A percentile compares a stretch with the other conserved stretches of the same genome.
Conservation (phyloP, 176 grass and related monocot species). For the Poa annua region DNA sequence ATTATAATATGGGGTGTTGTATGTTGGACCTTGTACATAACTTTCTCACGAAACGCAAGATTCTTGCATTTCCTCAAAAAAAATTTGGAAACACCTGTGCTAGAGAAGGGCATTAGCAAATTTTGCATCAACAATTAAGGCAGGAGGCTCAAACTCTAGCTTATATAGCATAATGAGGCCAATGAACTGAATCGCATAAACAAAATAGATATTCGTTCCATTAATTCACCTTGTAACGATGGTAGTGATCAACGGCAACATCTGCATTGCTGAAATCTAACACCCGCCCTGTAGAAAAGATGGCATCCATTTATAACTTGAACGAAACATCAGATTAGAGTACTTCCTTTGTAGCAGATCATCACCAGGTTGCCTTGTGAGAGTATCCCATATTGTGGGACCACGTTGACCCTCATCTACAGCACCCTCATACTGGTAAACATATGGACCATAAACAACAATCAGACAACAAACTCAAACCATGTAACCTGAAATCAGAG, state of each 20-base stretch:
- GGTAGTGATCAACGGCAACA: constrained; percentile 88
- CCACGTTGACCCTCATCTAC: constrained; percentile 74
- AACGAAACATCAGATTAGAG: constrained; percentile 12
- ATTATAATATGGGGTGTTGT: no score
- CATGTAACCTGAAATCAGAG: neutral
- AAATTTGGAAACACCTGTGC: no score
- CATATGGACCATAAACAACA: constrained; percentile 22
- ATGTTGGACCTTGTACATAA: no score
- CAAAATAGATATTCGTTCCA: neutral
- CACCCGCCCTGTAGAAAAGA: constrained; percentile 65
- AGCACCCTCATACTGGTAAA: constrained; percentile 78
- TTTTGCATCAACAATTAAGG: no score
- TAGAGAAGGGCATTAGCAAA: no score
- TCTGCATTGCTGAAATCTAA: constrained; percentile 97
- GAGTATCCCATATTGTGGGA: constrained; percentile 85
- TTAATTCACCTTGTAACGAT: constrained; percentile 79
- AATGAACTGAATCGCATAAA: constrained; percentile 39
- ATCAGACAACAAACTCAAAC: constrained; percentile 20
- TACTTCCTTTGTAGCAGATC: neutral
- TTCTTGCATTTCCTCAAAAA: no score
- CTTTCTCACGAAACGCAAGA: no score
- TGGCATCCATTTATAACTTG: constrained; percentile 20
- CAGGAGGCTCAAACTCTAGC: no score
- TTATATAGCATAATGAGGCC: neutral
- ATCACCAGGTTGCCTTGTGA: constrained; percentile 64